Conservation (phyloP, 441 rosid genomes). For the Lepidium campestre region DNA sequence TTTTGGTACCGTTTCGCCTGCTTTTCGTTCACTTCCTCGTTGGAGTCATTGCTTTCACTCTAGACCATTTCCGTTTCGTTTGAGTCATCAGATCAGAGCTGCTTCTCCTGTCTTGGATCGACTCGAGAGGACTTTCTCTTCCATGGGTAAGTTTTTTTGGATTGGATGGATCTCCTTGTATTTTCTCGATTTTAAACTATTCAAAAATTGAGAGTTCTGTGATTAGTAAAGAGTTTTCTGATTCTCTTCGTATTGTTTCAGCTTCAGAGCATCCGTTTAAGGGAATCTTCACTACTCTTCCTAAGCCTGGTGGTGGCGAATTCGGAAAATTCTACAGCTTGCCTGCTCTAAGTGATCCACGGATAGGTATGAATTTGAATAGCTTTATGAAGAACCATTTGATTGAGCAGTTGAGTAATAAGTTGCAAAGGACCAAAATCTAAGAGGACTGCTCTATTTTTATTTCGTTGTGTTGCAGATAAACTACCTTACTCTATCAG, state of each 20-base stretch:
- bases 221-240: not conserved
- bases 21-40: slow-evolving; percentile 55
- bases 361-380: slow-evolving; percentile 55
- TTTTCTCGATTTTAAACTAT: not conserved
- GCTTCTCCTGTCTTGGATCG: slow-evolving; percentile 57
- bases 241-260: slow-evolving; percentile 31
- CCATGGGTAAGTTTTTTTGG: slow-evolving; percentile 59
- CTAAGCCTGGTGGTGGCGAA: slow-evolving; percentile 97
- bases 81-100: slow-evolving; percentile 53
- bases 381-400: not conserved
- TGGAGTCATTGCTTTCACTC: slow-evolving; percentile 77
- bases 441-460: slow-evolving; percentile 4
- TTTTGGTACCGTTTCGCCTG: slow-evolving; percentile 39
- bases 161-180: not conserved
- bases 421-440: not conserved
- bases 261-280: slow-evolving; percentile 90
- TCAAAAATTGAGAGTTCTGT: not conserved
- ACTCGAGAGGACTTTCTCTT: slow-evolving; percentile 58
- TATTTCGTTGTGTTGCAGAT: slow-evolving; percentile 37
- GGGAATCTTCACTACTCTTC: slow-evolving; percentile 75
- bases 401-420: not conserved
- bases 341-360: slow-evolving; percentile 90
- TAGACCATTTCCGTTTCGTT: slow-evolving; percentile 48
- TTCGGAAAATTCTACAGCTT: slow-evolving; percentile 95
- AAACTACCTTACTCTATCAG: slow-evolving; percentile 92